Base-by-base conservation (phyloP, 495 filamentous ascomycete genomes). In the Neurospora tetrasperma region DNA sequence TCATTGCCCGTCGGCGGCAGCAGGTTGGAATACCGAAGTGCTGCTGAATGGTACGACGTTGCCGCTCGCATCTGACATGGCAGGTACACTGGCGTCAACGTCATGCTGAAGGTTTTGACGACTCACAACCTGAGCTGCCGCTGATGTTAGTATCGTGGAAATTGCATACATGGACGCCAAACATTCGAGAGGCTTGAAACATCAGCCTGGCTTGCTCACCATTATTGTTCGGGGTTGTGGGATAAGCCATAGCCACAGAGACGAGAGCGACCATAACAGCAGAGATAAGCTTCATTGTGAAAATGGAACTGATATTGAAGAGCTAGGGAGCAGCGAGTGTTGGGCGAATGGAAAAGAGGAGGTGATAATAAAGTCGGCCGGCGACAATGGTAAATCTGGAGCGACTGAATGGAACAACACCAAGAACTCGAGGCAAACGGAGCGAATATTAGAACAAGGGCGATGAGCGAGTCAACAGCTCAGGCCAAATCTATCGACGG, bases 201-300 rank as follows among this genome's bases (percentile, higher is more conserved):
- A 35, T 35, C 27, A 18, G 27, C 54, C 16, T 66, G 6, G 40
- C 41, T 16, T 42, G 81, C 83, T 23, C 71, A 85, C 83, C 75
- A 70, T 78, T 80, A 70, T 70, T 69, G 23, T 73, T 73, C 3
- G 43, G 72, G 74, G 39, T 14, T 2, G 76, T 70, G 46, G 84
- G 81, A 66, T 78, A 78, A 69, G 83, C 85, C 77, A 84, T 75
- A 74, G 82, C 84, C 77, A 84, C 70, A 76, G 85, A 78, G 78
- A 83, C 82, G 72, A 87, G 78, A 70, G 85, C 79, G 78, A 87
- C 73, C 73, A 87, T 70, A 76, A 81, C 73, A 74, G 84, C 76
- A 72, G 82, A 35, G 39, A 82, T 80, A 82, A 84, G 84, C 84
- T 88, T 84, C 86, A 88, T 88, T 74, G 81, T 86, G 83, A 80